Conservation (phyloP, 192 early-diverging fungal genomes). For the Physocladia obscura region DNA sequence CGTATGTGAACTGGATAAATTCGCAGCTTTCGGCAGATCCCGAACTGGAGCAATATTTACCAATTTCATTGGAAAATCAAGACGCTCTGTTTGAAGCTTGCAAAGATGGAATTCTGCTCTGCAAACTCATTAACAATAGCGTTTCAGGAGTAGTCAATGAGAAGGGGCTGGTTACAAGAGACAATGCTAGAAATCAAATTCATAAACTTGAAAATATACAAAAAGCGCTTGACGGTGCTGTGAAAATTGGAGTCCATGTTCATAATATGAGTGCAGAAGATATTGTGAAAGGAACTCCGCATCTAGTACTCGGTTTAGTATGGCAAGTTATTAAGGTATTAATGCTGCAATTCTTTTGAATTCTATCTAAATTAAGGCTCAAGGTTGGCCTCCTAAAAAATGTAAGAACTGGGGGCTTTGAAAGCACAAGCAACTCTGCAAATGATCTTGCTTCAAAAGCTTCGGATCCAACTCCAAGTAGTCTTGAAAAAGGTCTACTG, state of each 20-base stretch:
- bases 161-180: constrained; percentile 17
- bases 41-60: constrained; percentile 28
- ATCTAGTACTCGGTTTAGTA: constrained; percentile 30
- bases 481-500: constrained; percentile 26
- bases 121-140: constrained; percentile 47
- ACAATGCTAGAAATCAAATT: constrained; percentile 20
- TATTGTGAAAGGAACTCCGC: constrained; percentile 31
- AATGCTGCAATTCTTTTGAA: too few relatives aligned
- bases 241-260: constrained; percentile 34
- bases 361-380: neutral
- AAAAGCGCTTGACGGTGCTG: constrained; percentile 25
- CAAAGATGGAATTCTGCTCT: constrained; percentile 41
- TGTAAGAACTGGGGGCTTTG: neutral
- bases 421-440: neutral
- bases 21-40: constrained; percentile 27
- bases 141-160: constrained; percentile 41
- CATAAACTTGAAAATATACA: constrained; percentile 31
- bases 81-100: constrained; percentile 40
- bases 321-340: constrained; percentile 45
- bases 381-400: constrained; percentile 25
- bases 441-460: neutral
- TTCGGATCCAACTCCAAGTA: neutral
- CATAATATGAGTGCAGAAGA: constrained; percentile 36
- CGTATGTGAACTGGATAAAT: constrained; percentile 48
- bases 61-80: constrained; percentile 8